phyloP scores from a whole-genome alignment of 805 yeast genomes.

The Sugiyamaella smithiae region DNA sequence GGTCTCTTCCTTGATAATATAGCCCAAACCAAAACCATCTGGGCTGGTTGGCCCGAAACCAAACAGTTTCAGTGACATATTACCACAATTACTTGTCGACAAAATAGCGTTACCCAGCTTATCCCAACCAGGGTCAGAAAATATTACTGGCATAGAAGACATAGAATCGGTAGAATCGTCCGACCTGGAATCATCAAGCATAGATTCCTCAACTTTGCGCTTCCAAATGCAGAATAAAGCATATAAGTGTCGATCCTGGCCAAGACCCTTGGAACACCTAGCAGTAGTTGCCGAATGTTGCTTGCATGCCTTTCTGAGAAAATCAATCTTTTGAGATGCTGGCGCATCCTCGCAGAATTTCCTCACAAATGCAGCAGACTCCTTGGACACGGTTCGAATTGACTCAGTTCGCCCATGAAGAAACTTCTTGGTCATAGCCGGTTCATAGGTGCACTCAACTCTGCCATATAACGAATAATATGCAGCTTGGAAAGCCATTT shows the following conservation, averaged over 20 bases:
- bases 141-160: conserved; percentile 59
- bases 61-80: conserved; percentile 79
- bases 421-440: conserved; percentile 89
- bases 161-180: conserved; percentile 30
- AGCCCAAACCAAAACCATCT: conserved; percentile 92
- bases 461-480: conserved; percentile 90
- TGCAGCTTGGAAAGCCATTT: conserved; percentile 91
- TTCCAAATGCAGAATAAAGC: conserved; percentile 89
- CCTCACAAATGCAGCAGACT: conserved; percentile 77
- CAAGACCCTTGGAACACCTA: conserved; percentile 69
- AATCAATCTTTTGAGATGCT: conserved; percentile 55
- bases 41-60: conserved; percentile 91
- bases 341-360: conserved; percentile 73
- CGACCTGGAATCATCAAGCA: conserved; percentile 27
- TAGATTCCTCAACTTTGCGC: conserved; percentile 29
- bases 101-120: conserved; percentile 73
- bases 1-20: conserved; percentile 77
- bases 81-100: conserved; percentile 88
- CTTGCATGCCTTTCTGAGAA: conserved; percentile 65
- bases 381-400: conserved; percentile 75
- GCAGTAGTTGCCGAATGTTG: conserved; percentile 67
- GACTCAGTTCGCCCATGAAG: conserved; percentile 94
- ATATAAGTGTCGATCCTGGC: conserved; percentile 90
- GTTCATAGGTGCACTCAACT: conserved; percentile 92
- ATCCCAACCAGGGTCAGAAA: conserved; percentile 87